Percentiles rank a stretch among this genome's conserved stretches.
phyloP scores from a whole-genome alignment of 2,329 filamentous ascomycete species.

The Xylaria sp. region DNA sequence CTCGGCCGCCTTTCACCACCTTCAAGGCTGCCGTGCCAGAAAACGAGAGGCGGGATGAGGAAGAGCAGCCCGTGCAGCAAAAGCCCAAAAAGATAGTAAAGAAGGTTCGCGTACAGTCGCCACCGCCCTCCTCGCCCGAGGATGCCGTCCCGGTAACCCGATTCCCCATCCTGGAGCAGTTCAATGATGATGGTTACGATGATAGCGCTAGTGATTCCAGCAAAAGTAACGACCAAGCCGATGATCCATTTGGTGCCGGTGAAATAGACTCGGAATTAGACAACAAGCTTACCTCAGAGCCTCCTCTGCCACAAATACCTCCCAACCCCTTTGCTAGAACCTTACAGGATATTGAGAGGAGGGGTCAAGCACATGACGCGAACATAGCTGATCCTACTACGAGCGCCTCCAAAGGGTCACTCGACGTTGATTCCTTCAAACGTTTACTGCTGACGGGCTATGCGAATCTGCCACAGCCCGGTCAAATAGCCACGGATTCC shows the following conservation, averaged over 20 bases:
- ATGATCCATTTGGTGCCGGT: constrained; percentile 45
- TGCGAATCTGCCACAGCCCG: constrained; percentile 52
- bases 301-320: constrained; percentile 49
- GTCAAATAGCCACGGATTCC: constrained; percentile 45
- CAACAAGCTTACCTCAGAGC: constrained; percentile 36
- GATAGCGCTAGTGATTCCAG: constrained; percentile 44
- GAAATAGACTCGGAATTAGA: constrained; percentile 31
- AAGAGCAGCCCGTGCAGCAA: constrained; percentile 48
- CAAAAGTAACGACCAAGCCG: constrained; percentile 43
- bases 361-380: constrained; percentile 47
- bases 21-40: constrained; percentile 50
- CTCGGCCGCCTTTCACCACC: constrained; percentile 47
- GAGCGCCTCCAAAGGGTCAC: constrained; percentile 55
- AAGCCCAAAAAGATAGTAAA: constrained; percentile 66
- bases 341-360: constrained; percentile 61
- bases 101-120: constrained; percentile 74
- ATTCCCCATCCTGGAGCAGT: constrained; percentile 41
- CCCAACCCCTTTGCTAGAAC: constrained; percentile 69
- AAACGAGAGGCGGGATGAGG: constrained; percentile 46
- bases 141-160: constrained; percentile 54
- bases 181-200: constrained; percentile 44
- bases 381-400: constrained; percentile 51
- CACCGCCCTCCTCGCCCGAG: constrained; percentile 69
- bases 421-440: constrained; percentile 84
- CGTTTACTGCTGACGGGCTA: constrained; percentile 80